These are phyloP conservation scores for Lophium mytilinum DNA, from an alignment of 495 filamentous ascomycete genomes.

Conservation along the genomic window DNA sequence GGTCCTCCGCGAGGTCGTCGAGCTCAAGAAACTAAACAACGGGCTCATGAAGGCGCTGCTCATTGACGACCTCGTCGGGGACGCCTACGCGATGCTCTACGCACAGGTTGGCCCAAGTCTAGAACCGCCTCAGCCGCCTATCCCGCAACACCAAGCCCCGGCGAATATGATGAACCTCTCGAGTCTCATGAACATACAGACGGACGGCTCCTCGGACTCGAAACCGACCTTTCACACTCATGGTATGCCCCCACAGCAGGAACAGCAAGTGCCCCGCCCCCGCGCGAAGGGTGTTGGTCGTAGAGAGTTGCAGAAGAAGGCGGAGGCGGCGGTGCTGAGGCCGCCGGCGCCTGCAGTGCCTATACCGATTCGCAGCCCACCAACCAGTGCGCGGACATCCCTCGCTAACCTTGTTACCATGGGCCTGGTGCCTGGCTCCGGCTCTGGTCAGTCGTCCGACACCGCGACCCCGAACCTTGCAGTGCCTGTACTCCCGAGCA, in stretches of 20 bases:
- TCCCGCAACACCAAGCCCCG: neutral
- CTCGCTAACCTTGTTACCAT: neutral
- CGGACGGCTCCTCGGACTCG: conserved; percentile 14
- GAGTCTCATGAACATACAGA: conserved; percentile 25
- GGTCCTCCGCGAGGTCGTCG: conserved; percentile 72
- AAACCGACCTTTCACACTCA: neutral
- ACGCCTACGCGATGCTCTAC: conserved; percentile 80
- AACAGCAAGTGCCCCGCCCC: conserved; percentile 7
- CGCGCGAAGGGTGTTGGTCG: conserved; percentile 55
- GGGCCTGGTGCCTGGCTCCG: conserved; percentile 1
- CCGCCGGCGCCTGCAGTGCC: conserved; percentile 6
- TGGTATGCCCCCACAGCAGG: neutral
- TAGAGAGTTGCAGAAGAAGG: conserved; percentile 54
- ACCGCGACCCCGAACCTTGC: neutral
- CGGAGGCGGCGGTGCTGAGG: conserved; percentile 48
- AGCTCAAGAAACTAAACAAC: conserved; percentile 85
- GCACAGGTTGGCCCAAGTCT: conserved; percentile 21
- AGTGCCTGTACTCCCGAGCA: neutral
- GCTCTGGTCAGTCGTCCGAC: conserved; percentile 1
- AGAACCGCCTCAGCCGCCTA: conserved; percentile 28
- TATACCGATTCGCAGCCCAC: conserved; percentile 21
- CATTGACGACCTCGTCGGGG: conserved; percentile 84
- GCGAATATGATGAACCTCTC: conserved; percentile 25
- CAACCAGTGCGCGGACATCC: neutral
- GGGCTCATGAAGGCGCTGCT: conserved; percentile 73